A percentile compares a stretch with the other conserved stretches of the same genome.
Evolutionary conservation across 345 rosid genomes (phyloP).

Genomic region (Leavenworthia alabamica): DNA sequence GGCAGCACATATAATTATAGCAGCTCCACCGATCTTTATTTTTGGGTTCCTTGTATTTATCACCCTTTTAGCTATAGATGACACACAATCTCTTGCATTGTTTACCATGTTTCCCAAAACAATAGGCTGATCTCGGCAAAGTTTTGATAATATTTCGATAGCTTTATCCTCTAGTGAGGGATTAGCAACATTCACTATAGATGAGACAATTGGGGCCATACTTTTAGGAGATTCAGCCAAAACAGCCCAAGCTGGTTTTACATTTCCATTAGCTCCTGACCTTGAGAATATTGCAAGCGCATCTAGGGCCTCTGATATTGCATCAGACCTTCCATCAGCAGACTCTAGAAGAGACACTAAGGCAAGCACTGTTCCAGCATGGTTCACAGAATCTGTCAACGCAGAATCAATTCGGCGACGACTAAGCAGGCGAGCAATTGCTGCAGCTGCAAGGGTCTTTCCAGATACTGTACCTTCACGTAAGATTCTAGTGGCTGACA

Average conservation of each 20-base stretch:
- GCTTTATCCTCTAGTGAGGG: slow-evolving; percentile 91
- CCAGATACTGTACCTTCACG: slow-evolving; percentile 88
- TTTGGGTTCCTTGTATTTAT: slow-evolving; percentile 50
- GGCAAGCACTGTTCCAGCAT: slow-evolving; percentile 87
- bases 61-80: slow-evolving; percentile 70
- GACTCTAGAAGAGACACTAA: slow-evolving; percentile 86
- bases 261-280: slow-evolving; percentile 48
- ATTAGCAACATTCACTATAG: slow-evolving; percentile 57
- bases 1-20: slow-evolving; percentile 88
- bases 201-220: slow-evolving; percentile 73
- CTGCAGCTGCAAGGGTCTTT: slow-evolving; percentile 95
- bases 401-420: slow-evolving; percentile 56
- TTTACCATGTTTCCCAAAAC: slow-evolving; percentile 71
- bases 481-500: slow-evolving; percentile 89
- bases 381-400: slow-evolving; percentile 82
- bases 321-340: slow-evolving; percentile 57
- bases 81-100: slow-evolving; percentile 57
- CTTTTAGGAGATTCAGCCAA: slow-evolving; percentile 72
- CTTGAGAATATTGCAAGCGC: slow-evolving; percentile 92
- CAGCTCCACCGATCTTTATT: slow-evolving; percentile 94
- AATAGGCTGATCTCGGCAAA: slow-evolving; percentile 76
- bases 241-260: slow-evolving; percentile 93
- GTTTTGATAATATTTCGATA: slow-evolving; percentile 78
- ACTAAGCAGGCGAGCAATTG: slow-evolving; percentile 81
- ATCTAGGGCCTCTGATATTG: slow-evolving; percentile 77